Evolutionary conservation across 116 monocot genomes (phyloP).

Genomic region (Zostera marina): DNA sequence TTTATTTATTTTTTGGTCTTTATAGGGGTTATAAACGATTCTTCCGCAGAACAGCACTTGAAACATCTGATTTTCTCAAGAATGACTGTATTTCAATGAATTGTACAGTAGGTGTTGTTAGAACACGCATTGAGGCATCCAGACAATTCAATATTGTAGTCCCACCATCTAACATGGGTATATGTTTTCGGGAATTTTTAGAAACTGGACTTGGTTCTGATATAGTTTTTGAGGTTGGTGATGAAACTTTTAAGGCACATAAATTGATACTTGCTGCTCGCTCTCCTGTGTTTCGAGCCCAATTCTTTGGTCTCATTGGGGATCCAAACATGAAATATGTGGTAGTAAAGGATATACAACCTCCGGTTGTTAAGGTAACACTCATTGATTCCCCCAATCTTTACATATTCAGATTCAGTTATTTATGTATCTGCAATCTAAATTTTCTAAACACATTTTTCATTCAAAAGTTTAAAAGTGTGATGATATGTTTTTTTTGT

Average conservation of each 20-base stretch:
- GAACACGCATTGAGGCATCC: slow-evolving; percentile 24
- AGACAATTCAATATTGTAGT: slow-evolving; percentile 19
- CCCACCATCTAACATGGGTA: slow-evolving; percentile 35
- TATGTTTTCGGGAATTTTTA: slow-evolving; percentile 17
- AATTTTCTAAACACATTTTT: neutral
- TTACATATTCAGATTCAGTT: neutral
- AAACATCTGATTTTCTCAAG: slow-evolving; percentile 36
- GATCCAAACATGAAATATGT: slow-evolving; percentile 30
- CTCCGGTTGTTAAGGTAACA: slow-evolving; percentile 31
- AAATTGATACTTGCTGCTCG: slow-evolving; percentile 41
- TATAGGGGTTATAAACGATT: slow-evolving; percentile 46
- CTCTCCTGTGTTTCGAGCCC: slow-evolving; percentile 41
- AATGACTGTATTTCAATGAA: slow-evolving; percentile 35
- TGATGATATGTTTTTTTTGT: too few species aligned
- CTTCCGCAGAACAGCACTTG: slow-evolving; percentile 31
- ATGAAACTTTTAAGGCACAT: slow-evolving; percentile 31
- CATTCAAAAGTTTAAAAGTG: too few species aligned
- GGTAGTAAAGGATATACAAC: slow-evolving; percentile 29
- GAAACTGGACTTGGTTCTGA: slow-evolving; percentile 27
- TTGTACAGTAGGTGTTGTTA: slow-evolving; percentile 54
- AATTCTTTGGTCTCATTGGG: slow-evolving; percentile 47
- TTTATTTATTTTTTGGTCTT: slow-evolving; percentile 2
- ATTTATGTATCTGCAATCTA: neutral
- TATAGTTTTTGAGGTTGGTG: slow-evolving; percentile 31
- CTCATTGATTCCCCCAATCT: neutral